A percentile compares a stretch with the other conserved stretches of the same genome.
Conservation (phyloP, 768 basidiomycete genomes). For the Pulveroboletus sp. region DNA sequence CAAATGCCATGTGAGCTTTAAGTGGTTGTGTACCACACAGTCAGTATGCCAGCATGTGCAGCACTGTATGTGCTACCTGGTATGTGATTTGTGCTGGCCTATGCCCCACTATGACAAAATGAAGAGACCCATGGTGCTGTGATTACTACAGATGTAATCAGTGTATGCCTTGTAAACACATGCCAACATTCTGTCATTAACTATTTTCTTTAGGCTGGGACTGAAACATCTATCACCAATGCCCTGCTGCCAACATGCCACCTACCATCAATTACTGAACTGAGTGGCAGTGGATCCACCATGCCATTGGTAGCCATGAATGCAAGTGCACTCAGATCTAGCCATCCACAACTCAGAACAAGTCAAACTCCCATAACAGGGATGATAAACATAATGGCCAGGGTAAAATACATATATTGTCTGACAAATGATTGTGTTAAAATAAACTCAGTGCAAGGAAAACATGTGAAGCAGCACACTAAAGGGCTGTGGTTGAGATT, state of each 20-base stretch:
- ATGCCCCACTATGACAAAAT: background rate
- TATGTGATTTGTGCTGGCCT: background rate
- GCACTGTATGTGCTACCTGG: background rate
- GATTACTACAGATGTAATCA: background rate
- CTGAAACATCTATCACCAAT: background rate
- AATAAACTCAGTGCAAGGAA: too few relatives aligned
- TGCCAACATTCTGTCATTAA: background rate
- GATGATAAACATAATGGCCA: background rate
- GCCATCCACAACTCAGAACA: background rate
- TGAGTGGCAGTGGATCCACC: background rate
- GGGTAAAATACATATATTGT: background rate
- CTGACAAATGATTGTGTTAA: background rate
- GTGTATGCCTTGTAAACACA: background rate
- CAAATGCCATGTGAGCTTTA: too few relatives aligned
- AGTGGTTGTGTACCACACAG: too few relatives aligned
- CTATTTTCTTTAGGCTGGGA: background rate
- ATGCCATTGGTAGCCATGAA: background rate
- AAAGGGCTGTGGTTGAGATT: too few relatives aligned
- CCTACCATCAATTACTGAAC: background rate
- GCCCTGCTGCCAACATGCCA: background rate
- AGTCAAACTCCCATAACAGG: background rate
- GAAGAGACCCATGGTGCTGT: background rate
- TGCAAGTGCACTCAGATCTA: background rate
- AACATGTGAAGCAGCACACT: too few relatives aligned
- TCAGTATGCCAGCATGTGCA: too few relatives aligned